Conservation (phyloP, 176 grass and related monocot genomes). For the Bonia amplexicaulis region DNA sequence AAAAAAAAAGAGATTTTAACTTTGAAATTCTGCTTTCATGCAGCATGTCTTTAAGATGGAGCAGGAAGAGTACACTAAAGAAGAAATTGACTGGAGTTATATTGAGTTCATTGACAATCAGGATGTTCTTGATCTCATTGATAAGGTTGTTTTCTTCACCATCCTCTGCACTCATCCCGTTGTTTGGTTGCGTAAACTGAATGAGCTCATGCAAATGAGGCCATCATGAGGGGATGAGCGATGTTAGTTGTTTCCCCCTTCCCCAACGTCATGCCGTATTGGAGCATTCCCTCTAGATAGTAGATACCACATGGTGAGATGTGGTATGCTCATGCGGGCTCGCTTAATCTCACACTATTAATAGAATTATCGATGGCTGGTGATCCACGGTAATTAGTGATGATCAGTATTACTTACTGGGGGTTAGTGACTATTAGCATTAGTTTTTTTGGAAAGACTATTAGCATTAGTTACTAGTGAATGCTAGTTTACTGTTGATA, state of each 20-base stretch:
- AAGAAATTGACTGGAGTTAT: slow-evolving; percentile 99
- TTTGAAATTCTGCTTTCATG: slow-evolving; percentile 32
- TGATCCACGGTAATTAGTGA: background rate
- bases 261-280: background rate
- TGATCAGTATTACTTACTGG: background rate
- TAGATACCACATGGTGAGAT: background rate
- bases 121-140: slow-evolving; percentile 96
- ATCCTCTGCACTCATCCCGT: background rate
- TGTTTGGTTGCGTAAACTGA: background rate
- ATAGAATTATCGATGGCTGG: background rate
- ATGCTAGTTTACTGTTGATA: background rate
- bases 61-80: slow-evolving; percentile 98
- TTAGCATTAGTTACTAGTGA: background rate
- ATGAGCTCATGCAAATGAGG: background rate
- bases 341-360: background rate
- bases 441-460: background rate
- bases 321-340: background rate
- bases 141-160: slow-evolving; percentile 65
- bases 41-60: slow-evolving; percentile 99
- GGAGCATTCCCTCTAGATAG: background rate
- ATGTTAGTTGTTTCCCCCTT: background rate
- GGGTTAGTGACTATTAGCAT: background rate
- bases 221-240: background rate
- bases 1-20: slow-evolving; percentile 8
- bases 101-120: slow-evolving; percentile 98